Evolutionary conservation across 805 yeast species (phyloP).

Genomic region (Candida adriatica): DNA sequence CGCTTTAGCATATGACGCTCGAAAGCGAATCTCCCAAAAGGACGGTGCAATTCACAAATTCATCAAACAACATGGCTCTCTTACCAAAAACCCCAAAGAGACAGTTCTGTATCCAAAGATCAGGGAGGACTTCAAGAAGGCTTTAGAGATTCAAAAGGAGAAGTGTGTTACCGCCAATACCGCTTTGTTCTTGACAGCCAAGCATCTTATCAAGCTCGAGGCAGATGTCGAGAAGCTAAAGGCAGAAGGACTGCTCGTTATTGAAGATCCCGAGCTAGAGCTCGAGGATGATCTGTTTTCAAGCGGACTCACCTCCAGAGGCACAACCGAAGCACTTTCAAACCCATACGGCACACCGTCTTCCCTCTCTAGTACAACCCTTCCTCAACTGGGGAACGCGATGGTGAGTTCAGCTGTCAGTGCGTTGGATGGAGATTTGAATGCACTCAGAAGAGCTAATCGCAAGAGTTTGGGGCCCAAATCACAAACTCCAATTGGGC

Average conservation of each 20-base stretch:
- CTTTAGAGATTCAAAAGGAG: slow-evolving; percentile 62
- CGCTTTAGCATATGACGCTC: slow-evolving; percentile 52
- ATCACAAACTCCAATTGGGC: slow-evolving; percentile 10
- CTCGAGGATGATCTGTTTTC: slow-evolving; percentile 29
- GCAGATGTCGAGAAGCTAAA: slow-evolving; percentile 71
- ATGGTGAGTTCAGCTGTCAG: slow-evolving; percentile 8
- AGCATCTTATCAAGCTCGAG: slow-evolving; percentile 68
- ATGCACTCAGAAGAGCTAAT: slow-evolving; percentile 6
- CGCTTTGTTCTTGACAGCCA: slow-evolving; percentile 67
- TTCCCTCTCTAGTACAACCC: background rate
- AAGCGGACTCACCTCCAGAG: slow-evolving; percentile 25
- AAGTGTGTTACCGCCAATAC: slow-evolving; percentile 78
- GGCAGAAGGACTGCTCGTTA: slow-evolving; percentile 68
- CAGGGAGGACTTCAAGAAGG: slow-evolving; percentile 55
- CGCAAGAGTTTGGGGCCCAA: slow-evolving; percentile 6
- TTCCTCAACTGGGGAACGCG: slow-evolving; percentile 3
- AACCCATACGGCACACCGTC: background rate
- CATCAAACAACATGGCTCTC: slow-evolving; percentile 76
- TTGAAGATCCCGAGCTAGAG: slow-evolving; percentile 32
- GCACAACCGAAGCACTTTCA: slow-evolving; percentile 15
- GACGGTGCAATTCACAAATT: slow-evolving; percentile 81
- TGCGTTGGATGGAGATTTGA: slow-evolving; percentile 2
- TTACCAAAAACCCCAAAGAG: slow-evolving; percentile 78
- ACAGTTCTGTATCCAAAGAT: slow-evolving; percentile 57
- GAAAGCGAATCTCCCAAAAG: slow-evolving; percentile 58